phyloP scores from a whole-genome alignment of 441 rosid genomes.

The Lepidium campestre region DNA sequence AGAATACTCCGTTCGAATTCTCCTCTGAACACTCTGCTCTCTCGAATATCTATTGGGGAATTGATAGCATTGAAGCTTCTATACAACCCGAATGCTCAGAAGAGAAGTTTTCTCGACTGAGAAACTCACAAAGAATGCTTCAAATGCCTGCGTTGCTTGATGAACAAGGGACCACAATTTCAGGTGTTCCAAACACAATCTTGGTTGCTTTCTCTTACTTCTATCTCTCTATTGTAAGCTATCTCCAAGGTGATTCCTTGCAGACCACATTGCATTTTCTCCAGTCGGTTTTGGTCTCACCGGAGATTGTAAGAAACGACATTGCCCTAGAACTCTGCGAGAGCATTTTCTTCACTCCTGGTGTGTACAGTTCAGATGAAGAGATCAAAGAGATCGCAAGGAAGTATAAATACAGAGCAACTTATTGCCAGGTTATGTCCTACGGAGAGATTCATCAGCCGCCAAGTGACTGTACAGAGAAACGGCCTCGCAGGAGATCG shows the following conservation, averaged over 20 bases:
- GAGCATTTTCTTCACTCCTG: slow-evolving; percentile 35
- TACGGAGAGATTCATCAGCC: slow-evolving; percentile 39
- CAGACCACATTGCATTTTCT: slow-evolving; percentile 80
- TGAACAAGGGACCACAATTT: slow-evolving; percentile 52
- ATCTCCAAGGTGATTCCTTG: slow-evolving; percentile 63
- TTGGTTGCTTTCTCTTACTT: slow-evolving; percentile 70
- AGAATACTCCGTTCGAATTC: slow-evolving; percentile 44
- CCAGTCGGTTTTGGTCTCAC: slow-evolving; percentile 63
- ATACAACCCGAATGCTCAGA: slow-evolving; percentile 33
- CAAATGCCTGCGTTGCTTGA: slow-evolving; percentile 91
- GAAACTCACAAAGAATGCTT: slow-evolving; percentile 68
- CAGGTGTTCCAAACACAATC: slow-evolving; percentile 52
- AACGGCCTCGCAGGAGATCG: background rate
- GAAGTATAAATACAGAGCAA: slow-evolving; percentile 62
- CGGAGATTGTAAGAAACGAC: slow-evolving; percentile 37
- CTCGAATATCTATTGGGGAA: slow-evolving; percentile 79
- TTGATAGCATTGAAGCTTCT: slow-evolving; percentile 56
- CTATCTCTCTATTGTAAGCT: slow-evolving; percentile 59
- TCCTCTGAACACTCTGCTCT: slow-evolving; percentile 65
- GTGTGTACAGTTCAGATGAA: slow-evolving; percentile 19
- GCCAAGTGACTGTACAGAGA: slow-evolving; percentile 22
- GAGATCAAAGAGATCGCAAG: slow-evolving; percentile 46
- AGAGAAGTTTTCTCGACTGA: slow-evolving; percentile 30
- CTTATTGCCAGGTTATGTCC: slow-evolving; percentile 68
- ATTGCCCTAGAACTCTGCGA: slow-evolving; percentile 53